Conservation (phyloP, 2,329 filamentous ascomycete genomes). For the Colletotrichum graminicola region DNA sequence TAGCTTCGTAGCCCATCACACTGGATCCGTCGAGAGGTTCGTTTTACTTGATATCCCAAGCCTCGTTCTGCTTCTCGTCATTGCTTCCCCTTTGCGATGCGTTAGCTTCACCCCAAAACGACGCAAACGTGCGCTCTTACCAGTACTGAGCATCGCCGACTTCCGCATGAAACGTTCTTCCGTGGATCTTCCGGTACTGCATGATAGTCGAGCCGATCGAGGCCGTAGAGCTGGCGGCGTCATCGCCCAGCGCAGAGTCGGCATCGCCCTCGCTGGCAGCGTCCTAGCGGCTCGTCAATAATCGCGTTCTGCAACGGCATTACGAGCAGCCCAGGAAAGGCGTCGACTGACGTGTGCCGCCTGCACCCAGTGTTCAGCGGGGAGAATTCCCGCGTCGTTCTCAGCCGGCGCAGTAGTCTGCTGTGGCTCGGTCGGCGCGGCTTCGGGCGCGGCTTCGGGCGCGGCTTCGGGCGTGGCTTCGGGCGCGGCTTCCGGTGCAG, state of each 20-base stretch:
- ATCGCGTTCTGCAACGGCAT: not conserved
- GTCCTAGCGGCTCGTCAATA: constrained; percentile 25
- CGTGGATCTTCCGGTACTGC: constrained; percentile 49
- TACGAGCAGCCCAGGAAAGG: not conserved
- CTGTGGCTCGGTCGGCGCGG: not conserved
- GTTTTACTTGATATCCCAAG: constrained; percentile 48
- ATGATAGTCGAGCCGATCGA: constrained; percentile 50
- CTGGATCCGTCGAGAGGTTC: constrained; percentile 13
- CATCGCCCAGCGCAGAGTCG: constrained; percentile 41
- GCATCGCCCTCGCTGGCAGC: constrained; percentile 24
- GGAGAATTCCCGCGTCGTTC: constrained; percentile 22
- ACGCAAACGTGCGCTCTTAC: constrained; percentile 13
- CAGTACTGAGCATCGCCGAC: constrained; percentile 48
- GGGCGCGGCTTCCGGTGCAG: not conserved
- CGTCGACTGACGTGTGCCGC: constrained; percentile 36
- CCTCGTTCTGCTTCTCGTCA: constrained; percentile 50
- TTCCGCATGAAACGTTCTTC: constrained; percentile 50
- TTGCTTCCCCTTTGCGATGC: constrained; percentile 43
- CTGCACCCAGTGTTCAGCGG: constrained; percentile 38
- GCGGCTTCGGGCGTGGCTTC: not conserved
- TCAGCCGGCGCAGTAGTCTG: not conserved
- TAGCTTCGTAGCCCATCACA: not conserved
- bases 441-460: not conserved
- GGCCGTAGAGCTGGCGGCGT: constrained; percentile 46
- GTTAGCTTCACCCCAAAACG: not conserved